A percentile compares a stretch with the other conserved stretches of the same genome.
Evolutionary conservation across 805 yeast species (phyloP).

Genomic region (Candida verbasci): DNA sequence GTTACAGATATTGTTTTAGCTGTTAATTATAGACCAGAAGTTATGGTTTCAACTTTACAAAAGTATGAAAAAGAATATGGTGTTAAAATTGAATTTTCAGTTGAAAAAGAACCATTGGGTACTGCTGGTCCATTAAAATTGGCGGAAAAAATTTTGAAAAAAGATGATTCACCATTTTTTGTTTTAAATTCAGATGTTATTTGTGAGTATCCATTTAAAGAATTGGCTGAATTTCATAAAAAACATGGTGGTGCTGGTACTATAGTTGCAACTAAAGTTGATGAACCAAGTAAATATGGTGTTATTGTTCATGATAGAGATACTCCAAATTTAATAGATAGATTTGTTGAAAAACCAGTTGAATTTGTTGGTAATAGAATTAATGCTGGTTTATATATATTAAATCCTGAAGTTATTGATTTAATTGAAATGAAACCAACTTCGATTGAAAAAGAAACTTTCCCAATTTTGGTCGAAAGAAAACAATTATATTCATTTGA

Average conservation of each 20-base stretch:
- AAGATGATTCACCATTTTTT: conserved; percentile 95
- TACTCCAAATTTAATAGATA: conserved; percentile 91
- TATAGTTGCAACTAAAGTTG: conserved; percentile 98
- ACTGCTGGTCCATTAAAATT: conserved; percentile 99
- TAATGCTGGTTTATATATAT: conserved; percentile 97
- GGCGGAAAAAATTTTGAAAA: conserved; percentile 89
- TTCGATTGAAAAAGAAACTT: conserved; percentile 98
- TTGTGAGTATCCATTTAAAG: conserved; percentile 96
- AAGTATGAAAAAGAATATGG: conserved; percentile 94
- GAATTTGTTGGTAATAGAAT: conserved; percentile 99
- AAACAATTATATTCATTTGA: conserved; percentile 91
- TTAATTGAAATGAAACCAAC: conserved; percentile 97
- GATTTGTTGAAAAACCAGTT: conserved; percentile 99
- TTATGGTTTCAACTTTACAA: conserved; percentile 92
- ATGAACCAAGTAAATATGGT: conserved; percentile 99
- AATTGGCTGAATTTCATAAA: conserved; percentile 87
- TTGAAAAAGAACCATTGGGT: conserved; percentile 98
- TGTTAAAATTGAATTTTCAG: conserved; percentile 92
- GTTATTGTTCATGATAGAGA: conserved; percentile 97
- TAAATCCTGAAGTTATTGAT: conserved; percentile 96
- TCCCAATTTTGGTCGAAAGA: conserved; percentile 91
- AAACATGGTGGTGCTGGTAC: conserved; percentile 98
- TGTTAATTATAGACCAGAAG: conserved; percentile 99
- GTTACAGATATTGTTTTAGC: conserved; percentile 98
- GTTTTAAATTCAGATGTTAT: conserved; percentile 98